phyloP scores from a whole-genome alignment of 495 filamentous ascomycete genomes.

The Lentithecium fluviatile region DNA sequence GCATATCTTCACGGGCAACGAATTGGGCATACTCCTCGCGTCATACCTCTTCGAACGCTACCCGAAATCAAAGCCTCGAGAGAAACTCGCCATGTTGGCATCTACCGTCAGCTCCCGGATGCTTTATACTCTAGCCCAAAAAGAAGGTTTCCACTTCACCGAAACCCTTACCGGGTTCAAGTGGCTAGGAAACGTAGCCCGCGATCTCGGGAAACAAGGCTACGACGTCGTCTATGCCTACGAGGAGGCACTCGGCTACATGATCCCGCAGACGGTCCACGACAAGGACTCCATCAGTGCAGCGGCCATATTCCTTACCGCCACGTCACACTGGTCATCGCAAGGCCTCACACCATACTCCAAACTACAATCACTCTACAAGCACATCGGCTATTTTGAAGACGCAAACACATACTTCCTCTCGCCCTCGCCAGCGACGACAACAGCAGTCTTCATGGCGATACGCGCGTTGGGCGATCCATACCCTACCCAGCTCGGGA shows the following conservation, averaged over 20 bases:
- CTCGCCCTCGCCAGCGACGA: slow-evolving; percentile 56
- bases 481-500: slow-evolving; percentile 49
- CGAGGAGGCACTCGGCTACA: slow-evolving; percentile 74
- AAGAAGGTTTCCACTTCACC: slow-evolving; percentile 56
- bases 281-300: slow-evolving; percentile 73
- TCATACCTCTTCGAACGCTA: slow-evolving; percentile 56
- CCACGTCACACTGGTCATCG: slow-evolving; percentile 53
- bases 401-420: slow-evolving; percentile 68
- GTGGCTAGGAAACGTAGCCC: slow-evolving; percentile 57
- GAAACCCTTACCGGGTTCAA: slow-evolving; percentile 77
- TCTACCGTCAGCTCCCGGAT: slow-evolving; percentile 67
- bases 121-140: slow-evolving; percentile 59
- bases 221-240: slow-evolving; percentile 61
- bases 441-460: slow-evolving; percentile 53
- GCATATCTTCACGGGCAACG: slow-evolving; percentile 68
- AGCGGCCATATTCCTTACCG: slow-evolving; percentile 62
- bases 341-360: slow-evolving; percentile 57
- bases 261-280: slow-evolving; percentile 64
- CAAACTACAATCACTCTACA: slow-evolving; percentile 62
- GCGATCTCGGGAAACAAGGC: slow-evolving; percentile 38
- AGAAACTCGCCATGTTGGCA: slow-evolving; percentile 55
- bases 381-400: slow-evolving; percentile 63
- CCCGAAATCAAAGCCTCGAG: slow-evolving; percentile 35
- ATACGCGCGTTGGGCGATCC: slow-evolving; percentile 54
- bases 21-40: slow-evolving; percentile 64